Percentiles rank a stretch among this genome's conserved stretches.
Conservation (phyloP, 768 basidiomycete genomes). For the Mycena floridula region DNA sequence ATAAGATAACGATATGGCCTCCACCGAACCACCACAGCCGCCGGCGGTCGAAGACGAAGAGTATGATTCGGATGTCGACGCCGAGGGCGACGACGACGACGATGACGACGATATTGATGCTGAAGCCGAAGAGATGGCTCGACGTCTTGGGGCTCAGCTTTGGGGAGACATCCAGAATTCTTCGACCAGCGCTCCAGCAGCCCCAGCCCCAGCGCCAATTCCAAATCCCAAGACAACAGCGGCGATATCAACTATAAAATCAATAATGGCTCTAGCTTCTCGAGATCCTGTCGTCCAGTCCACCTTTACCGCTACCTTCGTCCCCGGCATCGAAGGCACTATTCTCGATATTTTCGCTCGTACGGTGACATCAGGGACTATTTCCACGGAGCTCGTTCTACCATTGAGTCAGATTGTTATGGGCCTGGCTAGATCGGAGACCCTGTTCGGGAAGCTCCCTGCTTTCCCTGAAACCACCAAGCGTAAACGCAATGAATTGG, state of each 20-base stretch:
- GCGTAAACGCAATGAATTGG: constrained; percentile 60
- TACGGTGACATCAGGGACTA: constrained; percentile 37
- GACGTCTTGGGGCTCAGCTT: constrained; percentile 67
- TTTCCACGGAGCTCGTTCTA: constrained; percentile 48
- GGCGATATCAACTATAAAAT: constrained; percentile 57
- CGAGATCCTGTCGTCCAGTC: constrained; percentile 51
- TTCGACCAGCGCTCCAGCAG: background rate
- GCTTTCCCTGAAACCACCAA: constrained; percentile 71
- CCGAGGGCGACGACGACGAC: constrained; percentile 48
- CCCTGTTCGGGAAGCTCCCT: constrained; percentile 58
- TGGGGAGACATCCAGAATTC: constrained; percentile 70
- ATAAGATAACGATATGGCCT: constrained; percentile 15
- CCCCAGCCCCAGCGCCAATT: no score
- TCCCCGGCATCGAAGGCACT: constrained; percentile 43
- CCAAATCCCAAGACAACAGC: constrained; percentile 58
- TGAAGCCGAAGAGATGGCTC: constrained; percentile 70
- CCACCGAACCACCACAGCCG: background rate
- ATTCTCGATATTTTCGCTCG: constrained; percentile 51
- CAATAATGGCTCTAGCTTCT: constrained; percentile 51
- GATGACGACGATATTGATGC: constrained; percentile 60
- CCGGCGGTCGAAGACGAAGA: constrained; percentile 21
- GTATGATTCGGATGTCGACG: constrained; percentile 36
- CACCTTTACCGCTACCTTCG: constrained; percentile 42
- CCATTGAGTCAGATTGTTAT: constrained; percentile 59
- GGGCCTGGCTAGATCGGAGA: constrained; percentile 57